Evolutionary conservation across 2,329 filamentous ascomycete genomes (phyloP).

Genomic region (Berkeleyomyces basicola): DNA sequence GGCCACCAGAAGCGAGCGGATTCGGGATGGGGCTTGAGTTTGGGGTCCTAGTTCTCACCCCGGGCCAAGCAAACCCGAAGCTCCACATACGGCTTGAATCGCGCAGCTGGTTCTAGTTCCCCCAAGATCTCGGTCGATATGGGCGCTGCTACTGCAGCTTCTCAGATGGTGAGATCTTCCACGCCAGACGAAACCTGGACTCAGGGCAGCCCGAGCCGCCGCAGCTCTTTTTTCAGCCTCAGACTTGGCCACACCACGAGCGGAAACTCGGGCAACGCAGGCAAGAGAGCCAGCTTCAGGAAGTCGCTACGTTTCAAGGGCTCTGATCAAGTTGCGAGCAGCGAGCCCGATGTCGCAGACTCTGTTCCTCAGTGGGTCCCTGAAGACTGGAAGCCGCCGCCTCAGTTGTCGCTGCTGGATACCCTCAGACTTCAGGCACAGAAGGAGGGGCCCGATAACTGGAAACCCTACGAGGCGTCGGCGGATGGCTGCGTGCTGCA

Average conservation of each 20-base stretch:
- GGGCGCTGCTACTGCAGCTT: neutral
- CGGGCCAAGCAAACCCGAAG: slow-evolving; percentile 2
- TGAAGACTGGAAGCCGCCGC: slow-evolving; percentile 4
- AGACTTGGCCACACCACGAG: neutral
- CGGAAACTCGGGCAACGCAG: neutral
- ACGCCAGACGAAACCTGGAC: neutral
- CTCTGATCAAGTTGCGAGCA: neutral
- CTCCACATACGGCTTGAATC: neutral
- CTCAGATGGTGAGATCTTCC: neutral
- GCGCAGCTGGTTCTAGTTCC: neutral
- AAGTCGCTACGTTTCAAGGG: neutral
- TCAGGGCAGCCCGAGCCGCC: neutral
- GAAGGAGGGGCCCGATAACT: neutral
- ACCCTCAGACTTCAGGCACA: neutral
- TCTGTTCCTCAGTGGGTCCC: slow-evolving; percentile 2
- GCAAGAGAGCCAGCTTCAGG: neutral
- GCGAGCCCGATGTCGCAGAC: neutral
- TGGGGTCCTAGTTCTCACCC: slow-evolving; percentile 9
- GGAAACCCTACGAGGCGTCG: neutral
- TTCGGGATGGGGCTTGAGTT: slow-evolving; percentile 4
- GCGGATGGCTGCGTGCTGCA: slow-evolving; percentile 2
- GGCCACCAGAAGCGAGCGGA: slow-evolving; percentile 3
- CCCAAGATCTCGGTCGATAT: neutral
- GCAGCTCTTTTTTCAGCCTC: neutral
- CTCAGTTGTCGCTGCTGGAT: slow-evolving; percentile 4